phyloP scores from a whole-genome alignment of 768 basidiomycete genomes.

The Hygrophoropsis aurantiaca region DNA sequence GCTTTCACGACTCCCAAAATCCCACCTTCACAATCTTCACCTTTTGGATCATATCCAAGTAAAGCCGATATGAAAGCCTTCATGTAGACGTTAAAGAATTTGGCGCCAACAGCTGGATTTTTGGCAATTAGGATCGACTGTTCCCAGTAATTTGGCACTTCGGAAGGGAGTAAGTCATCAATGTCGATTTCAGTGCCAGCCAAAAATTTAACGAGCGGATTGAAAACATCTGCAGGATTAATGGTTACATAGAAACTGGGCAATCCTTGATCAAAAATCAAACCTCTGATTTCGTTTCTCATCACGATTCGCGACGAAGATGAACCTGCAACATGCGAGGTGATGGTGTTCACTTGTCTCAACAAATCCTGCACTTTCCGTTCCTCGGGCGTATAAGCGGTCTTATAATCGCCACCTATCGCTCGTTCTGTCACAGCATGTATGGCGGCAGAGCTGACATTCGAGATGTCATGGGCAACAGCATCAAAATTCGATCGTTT shows the following conservation, averaged over 20 bases:
- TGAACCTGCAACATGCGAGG: constrained; percentile 25
- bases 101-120: constrained; percentile 38
- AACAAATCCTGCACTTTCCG: constrained; percentile 21
- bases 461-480: constrained; percentile 26
- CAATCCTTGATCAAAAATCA: constrained; percentile 34
- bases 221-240: constrained; percentile 44
- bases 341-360: constrained; percentile 19
- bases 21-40: constrained; percentile 18
- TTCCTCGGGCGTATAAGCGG: constrained; percentile 26
- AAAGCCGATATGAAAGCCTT: constrained; percentile 32
- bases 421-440: constrained; percentile 21
- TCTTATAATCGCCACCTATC: constrained; percentile 13
- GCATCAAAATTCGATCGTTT: constrained; percentile 20
- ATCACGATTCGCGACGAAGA: constrained; percentile 22
- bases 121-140: constrained; percentile 35
- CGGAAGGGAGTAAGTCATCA: constrained; percentile 23
- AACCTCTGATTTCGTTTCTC: constrained; percentile 37
- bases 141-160: constrained; percentile 30
- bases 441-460: constrained; percentile 20
- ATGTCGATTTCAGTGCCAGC: constrained; percentile 36
- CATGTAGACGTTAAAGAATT: constrained; percentile 45
- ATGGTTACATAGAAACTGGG: constrained; percentile 45
- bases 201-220: constrained; percentile 41
- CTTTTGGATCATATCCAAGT: constrained; percentile 18
- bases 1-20: constrained; percentile 32